A percentile compares a stretch with the other conserved stretches of the same genome.
These are phyloP conservation scores for Thraustotheca clavata DNA, from an alignment of 352 stramenopile genomes.

Conservation along the genomic window DNA sequence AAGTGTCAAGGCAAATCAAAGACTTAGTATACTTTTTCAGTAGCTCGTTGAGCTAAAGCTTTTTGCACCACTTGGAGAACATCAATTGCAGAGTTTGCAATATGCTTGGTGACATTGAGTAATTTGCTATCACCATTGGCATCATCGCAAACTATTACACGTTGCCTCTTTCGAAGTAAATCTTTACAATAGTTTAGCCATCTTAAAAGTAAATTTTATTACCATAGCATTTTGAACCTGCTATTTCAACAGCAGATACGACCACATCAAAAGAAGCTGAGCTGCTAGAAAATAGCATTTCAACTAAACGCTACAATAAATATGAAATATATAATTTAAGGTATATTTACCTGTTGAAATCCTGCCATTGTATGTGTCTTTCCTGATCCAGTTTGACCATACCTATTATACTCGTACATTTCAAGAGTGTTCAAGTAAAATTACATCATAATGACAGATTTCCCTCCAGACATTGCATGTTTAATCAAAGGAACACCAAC, in stretches of 20 bases:
- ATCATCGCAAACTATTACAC: slow-evolving; percentile 69
- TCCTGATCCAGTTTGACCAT: slow-evolving; percentile 53
- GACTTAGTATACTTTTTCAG: slow-evolving; percentile 31
- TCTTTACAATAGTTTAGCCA: slow-evolving; percentile 30
- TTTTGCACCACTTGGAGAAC: slow-evolving; percentile 50
- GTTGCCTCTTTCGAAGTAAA: slow-evolving; percentile 34
- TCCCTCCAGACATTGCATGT: slow-evolving; percentile 52
- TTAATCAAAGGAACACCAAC: slow-evolving; percentile 54
- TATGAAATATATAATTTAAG: no score
- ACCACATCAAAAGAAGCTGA: slow-evolving; percentile 41
- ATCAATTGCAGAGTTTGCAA: slow-evolving; percentile 47
- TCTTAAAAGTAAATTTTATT: slow-evolving; percentile 25
- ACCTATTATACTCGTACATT: slow-evolving; percentile 13
- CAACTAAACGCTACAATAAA: slow-evolving; percentile 64
- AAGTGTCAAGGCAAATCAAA: background rate
- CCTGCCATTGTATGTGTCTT: slow-evolving; percentile 84
- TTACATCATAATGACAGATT: slow-evolving; percentile 76
- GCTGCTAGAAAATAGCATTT: slow-evolving; percentile 53
- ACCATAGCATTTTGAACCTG: slow-evolving; percentile 46
- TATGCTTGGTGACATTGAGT: slow-evolving; percentile 44
- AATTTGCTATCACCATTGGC: slow-evolving; percentile 51
- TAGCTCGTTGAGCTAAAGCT: slow-evolving; percentile 65
- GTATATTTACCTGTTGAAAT: slow-evolving; percentile 38
- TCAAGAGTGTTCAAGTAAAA: slow-evolving; percentile 14
- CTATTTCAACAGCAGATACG: slow-evolving; percentile 52